Conservation (phyloP, 164 flowering plant genomes). For the Malania oleifera region DNA sequence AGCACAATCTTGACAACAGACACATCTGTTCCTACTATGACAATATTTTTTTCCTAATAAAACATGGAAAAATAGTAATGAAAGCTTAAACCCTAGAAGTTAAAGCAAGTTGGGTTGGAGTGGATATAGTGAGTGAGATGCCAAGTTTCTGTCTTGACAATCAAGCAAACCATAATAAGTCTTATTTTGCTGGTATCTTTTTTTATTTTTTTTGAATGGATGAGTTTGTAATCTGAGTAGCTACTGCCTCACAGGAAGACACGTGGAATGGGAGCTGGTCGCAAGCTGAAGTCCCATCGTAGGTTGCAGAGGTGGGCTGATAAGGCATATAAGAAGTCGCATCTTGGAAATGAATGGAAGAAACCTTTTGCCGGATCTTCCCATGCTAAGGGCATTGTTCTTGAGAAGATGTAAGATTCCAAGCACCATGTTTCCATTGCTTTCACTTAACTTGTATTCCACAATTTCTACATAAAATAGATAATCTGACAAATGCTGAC, state of each 20-base stretch:
- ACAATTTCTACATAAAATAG: background rate
- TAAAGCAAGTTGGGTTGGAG: no score
- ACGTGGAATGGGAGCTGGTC: constrained; percentile 87
- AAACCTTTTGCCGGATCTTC: constrained; percentile 90
- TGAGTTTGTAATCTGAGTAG: background rate
- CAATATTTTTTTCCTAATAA: no score
- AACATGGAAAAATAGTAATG: no score
- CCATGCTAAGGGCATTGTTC: constrained; percentile 83
- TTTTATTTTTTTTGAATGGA: background rate
- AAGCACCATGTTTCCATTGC: background rate
- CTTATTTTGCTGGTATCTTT: no score
- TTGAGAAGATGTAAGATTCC: constrained; percentile 66
- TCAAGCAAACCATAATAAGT: no score
- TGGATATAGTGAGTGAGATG: no score
- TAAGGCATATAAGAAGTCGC: constrained; percentile 70
- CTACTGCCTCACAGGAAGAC: constrained; percentile 50
- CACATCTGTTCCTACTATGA: no score
- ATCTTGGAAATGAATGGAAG: constrained; percentile 87
- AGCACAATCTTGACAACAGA: no score
- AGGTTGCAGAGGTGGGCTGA: constrained; percentile 78
- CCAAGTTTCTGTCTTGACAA: no score
- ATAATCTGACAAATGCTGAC: background rate
- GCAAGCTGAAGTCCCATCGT: constrained; percentile 72
- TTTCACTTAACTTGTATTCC: background rate
- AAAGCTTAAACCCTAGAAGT: no score